These are phyloP conservation scores for Zymoseptoria brevis DNA, from an alignment of 2,329 filamentous ascomycete species.

Conservation along the genomic window DNA sequence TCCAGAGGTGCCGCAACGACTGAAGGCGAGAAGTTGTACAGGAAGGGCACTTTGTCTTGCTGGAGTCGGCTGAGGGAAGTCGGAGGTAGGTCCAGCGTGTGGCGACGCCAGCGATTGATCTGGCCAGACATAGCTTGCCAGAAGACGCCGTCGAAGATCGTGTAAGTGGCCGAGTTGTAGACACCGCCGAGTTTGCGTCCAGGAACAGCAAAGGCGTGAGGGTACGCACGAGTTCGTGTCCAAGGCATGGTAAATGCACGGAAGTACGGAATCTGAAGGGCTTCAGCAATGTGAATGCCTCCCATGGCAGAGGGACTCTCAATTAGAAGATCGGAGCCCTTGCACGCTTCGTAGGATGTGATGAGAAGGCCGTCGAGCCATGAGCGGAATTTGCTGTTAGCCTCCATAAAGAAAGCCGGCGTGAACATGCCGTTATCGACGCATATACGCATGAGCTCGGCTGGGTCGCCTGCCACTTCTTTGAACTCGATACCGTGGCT, in stretches of 20 bases:
- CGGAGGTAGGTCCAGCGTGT: slow-evolving; percentile 65
- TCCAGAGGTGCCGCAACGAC: slow-evolving; percentile 93
- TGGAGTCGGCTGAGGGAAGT: slow-evolving; percentile 88
- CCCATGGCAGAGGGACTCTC: slow-evolving; percentile 96
- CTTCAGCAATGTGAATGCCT: slow-evolving; percentile 94
- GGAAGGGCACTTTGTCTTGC: slow-evolving; percentile 92
- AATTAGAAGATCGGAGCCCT: slow-evolving; percentile 81
- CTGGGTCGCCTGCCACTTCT: slow-evolving; percentile 81
- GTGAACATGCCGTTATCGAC: slow-evolving; percentile 98
- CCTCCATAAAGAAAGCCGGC: slow-evolving; percentile 78
- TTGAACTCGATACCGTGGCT: slow-evolving; percentile 91
- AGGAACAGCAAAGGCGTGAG: slow-evolving; percentile 89
- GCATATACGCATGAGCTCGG: slow-evolving; percentile 89
- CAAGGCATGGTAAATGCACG: slow-evolving; percentile 98
- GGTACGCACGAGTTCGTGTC: slow-evolving; percentile 91
- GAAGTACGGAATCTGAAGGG: slow-evolving; percentile 88
- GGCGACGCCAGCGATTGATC: slow-evolving; percentile 87
- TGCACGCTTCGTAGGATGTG: slow-evolving; percentile 75
- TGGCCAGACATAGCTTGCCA: slow-evolving; percentile 90
- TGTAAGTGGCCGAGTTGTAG: slow-evolving; percentile 92
- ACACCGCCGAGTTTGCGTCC: slow-evolving; percentile 80
- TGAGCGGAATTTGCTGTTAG: slow-evolving; percentile 78
- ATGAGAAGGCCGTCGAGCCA: slow-evolving; percentile 86
- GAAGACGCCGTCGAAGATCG: slow-evolving; percentile 94
- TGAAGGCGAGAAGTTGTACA: slow-evolving; percentile 93